phyloP scores from a whole-genome alignment of 2,329 filamentous ascomycete species.

The Sodiomyces alkalinus region DNA sequence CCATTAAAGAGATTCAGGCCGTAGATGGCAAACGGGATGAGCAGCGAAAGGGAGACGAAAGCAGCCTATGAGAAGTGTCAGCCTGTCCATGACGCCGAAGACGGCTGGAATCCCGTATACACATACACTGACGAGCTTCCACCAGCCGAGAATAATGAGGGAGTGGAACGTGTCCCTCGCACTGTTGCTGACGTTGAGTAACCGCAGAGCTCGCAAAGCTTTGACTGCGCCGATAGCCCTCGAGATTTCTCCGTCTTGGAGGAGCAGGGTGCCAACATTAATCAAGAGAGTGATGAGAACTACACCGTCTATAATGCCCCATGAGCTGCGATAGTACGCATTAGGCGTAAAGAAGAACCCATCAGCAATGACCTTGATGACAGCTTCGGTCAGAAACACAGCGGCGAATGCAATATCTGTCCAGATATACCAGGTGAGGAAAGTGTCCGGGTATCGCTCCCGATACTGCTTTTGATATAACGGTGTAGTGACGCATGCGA shows the following conservation, averaged over 20 bases:
- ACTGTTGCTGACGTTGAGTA: constrained; percentile 93
- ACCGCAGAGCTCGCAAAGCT: constrained; percentile 73
- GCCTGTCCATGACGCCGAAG: constrained; percentile 7
- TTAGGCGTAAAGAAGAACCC: constrained; percentile 95
- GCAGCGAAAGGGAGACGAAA: constrained; percentile 82
- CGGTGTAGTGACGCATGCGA: constrained; percentile 88
- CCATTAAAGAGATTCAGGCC: constrained; percentile 87
- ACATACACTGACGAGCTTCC: constrained; percentile 76
- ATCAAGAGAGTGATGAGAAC: constrained; percentile 92
- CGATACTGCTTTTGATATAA: constrained; percentile 88
- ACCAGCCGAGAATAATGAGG: constrained; percentile 81
- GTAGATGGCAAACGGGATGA: constrained; percentile 95
- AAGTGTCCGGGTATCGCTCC: constrained; percentile 37
- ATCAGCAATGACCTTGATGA: constrained; percentile 89
- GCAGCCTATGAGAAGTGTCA: constrained; percentile 39
- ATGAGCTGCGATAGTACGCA: constrained; percentile 89
- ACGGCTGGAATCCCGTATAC: constrained; percentile 1
- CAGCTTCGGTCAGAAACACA: constrained; percentile 71
- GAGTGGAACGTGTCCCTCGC: constrained; percentile 94
- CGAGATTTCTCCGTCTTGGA: constrained; percentile 70
- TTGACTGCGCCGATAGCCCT: constrained; percentile 94
- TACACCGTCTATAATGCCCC: constrained; percentile 89
- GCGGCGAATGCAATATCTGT: constrained; percentile 80
- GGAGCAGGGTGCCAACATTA: constrained; percentile 72
- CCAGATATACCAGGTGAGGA: constrained; percentile 77